Percentiles rank a stretch among this genome's conserved stretches.
phyloP scores from a whole-genome alignment of 441 rosid genomes.

The Francoa sonchifolia region DNA sequence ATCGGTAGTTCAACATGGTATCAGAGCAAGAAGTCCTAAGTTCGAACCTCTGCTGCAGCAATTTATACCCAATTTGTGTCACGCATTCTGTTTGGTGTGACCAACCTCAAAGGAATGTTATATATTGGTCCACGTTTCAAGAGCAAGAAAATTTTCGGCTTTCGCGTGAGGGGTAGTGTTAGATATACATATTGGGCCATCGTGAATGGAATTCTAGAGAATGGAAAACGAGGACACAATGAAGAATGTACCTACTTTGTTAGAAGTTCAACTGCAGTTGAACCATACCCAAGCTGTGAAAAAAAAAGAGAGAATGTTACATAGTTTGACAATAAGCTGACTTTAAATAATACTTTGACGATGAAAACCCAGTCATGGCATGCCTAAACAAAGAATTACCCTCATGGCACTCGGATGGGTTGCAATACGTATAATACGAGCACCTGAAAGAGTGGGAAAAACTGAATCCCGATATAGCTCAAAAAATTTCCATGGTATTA shows the following conservation, averaged over 20 bases:
- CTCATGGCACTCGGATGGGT: slow-evolving; percentile 93
- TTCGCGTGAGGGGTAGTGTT: too few species aligned
- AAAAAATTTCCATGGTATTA: slow-evolving; percentile 64
- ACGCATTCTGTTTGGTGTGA: too few species aligned
- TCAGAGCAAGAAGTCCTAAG: too few species aligned
- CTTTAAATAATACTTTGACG: slow-evolving; percentile 2
- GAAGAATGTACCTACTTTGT: slow-evolving; percentile 37
- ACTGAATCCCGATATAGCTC: slow-evolving; percentile 57
- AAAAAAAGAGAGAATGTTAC: slow-evolving; percentile 5
- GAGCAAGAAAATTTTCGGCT: too few species aligned
- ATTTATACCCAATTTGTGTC: too few species aligned
- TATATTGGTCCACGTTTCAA: too few species aligned
- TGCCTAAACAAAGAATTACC: slow-evolving; percentile 32
- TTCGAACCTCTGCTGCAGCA: too few species aligned
- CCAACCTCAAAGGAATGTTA: too few species aligned
- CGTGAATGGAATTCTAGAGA: too few species aligned
- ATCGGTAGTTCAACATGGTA: too few species aligned
- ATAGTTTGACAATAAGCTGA: slow-evolving; percentile 7
- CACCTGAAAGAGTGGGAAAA: slow-evolving; percentile 93
- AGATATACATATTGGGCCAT: too few species aligned
- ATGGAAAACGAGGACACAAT: not conserved
- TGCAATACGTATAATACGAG: slow-evolving; percentile 93
- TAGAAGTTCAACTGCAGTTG: slow-evolving; percentile 79
- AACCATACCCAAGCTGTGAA: slow-evolving; percentile 94
- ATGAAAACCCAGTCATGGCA: not conserved